These are phyloP conservation scores for Microthlaspi erraticum DNA, from an alignment of 345 rosid genomes.

Conservation along the genomic window DNA sequence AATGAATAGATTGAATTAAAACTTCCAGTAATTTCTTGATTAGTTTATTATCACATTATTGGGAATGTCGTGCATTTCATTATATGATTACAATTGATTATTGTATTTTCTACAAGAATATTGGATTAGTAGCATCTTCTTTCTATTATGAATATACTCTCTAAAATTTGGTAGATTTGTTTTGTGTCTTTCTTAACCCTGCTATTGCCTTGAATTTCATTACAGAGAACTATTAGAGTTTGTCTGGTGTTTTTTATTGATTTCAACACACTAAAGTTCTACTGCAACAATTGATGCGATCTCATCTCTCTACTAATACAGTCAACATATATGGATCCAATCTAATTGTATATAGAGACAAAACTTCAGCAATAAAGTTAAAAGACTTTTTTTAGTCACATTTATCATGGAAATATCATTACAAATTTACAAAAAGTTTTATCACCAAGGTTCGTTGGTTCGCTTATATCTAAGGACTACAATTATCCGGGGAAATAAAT, in stretches of 20 bases:
- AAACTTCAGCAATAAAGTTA: background rate
- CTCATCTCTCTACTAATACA: background rate
- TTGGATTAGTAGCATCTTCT: background rate
- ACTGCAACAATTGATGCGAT: background rate
- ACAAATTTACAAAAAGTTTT: no score
- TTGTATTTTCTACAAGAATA: conserved; percentile 28
- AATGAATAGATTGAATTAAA: conserved; percentile 5
- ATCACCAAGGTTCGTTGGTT: no score
- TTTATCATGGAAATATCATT: no score
- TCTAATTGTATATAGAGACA: background rate
- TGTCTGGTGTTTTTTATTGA: background rate
- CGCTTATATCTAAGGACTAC: no score
- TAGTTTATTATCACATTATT: conserved; percentile 8
- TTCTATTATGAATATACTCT: background rate
- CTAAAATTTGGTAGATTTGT: conserved; percentile 3
- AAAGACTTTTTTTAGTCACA: no score
- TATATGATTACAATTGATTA: conserved; percentile 22
- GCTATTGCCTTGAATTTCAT: background rate
- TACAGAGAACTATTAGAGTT: no score
- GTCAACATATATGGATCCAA: no score
- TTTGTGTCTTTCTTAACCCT: background rate
- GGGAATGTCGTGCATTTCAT: conserved; percentile 13
- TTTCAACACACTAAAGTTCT: background rate
- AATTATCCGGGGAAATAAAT: no score
- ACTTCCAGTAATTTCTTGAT: conserved; percentile 25